Base-by-base conservation (phyloP, 192 early-diverging fungal genomes). In the Piromyces finnis region DNA sequence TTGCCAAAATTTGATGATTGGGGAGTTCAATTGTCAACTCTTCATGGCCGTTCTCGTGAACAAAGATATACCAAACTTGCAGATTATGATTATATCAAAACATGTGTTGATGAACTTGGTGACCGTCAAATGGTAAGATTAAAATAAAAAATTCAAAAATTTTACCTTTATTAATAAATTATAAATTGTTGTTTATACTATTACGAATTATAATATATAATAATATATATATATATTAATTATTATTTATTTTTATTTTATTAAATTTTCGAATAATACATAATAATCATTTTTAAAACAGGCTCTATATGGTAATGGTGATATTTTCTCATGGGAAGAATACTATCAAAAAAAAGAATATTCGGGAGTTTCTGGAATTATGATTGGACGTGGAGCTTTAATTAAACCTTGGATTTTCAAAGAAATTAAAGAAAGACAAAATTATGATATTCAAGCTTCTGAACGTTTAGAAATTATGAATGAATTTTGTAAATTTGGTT, bases 321-420 rank as follows among this genome's bases (percentile, higher is more conserved):
- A 99, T 84, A 87, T 96, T 17, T 82, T 98, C 14, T 91, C 90
- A 81, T 93, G 90, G 77, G 89, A 94, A 81, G 95, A 97, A 79
- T 97, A 96, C 83, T 93, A 92, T 83, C 83, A 82, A 0, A 88
- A 91, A 29, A 81, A 93, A 81, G 89, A 94, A 51, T 82, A 81
- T 30, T 81, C 85, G 41, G 86, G 89, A 37, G 88, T 92, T 2
- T 94, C 95, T 81, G 96, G 95, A 12, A 84, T 95, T 26, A 96
- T 99, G 96, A 92, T 99, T 81, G 96, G 92, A 7, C 90, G 97
- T 29, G 94, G 94, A 7, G 95, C 94, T 11, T 85, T 97, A 78
- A 95, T 98, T 82, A 99, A 99, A 88, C 97, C 97, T 7, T 99
- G 97, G 97, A 89, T 99, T 3, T 98, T 99, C 84, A 90, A 88